Percentiles rank a stretch among this genome's conserved stretches.
These are phyloP conservation scores for Penicillium crustosum DNA, from an alignment of 2,329 filamentous ascomycete species.

Conservation along the genomic window DNA sequence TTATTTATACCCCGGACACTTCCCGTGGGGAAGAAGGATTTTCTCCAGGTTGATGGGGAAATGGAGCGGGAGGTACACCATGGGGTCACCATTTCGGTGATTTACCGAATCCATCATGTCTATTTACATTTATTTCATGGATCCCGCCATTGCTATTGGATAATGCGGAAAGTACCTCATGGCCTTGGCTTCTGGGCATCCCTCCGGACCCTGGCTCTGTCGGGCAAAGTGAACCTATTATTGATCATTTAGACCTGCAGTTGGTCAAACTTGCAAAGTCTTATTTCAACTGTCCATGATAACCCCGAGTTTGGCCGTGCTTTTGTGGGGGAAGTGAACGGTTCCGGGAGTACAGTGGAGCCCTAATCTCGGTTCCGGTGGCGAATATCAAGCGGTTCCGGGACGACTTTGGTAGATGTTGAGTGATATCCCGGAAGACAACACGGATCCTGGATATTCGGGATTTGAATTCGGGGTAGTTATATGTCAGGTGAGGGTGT, in stretches of 20 bases:
- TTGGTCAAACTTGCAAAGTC: background rate
- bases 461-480: background rate
- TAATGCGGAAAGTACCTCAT: background rate
- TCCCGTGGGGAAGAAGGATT: constrained; percentile 13
- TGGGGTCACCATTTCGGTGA: background rate
- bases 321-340: background rate
- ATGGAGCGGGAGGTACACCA: background rate
- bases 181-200: background rate
- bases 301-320: background rate
- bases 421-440: background rate
- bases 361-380: constrained; percentile 7
- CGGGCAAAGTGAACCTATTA: background rate
- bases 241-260: background rate
- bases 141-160: background rate
- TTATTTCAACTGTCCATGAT: background rate
- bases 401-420: background rate
- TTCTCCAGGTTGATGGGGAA: constrained; percentile 15
- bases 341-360: constrained; percentile 3
- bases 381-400: constrained; percentile 5
- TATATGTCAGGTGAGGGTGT: background rate
- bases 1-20: constrained; percentile 23
- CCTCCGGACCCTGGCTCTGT: background rate
- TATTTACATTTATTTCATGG: background rate
- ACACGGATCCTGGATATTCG: background rate
- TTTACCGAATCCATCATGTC: background rate